A percentile compares a stretch with the other conserved stretches of the same genome.
These are phyloP conservation scores for Penicillium aurantiogriseum DNA, from an alignment of 2,329 filamentous ascomycete species.

Conservation along the genomic window DNA sequence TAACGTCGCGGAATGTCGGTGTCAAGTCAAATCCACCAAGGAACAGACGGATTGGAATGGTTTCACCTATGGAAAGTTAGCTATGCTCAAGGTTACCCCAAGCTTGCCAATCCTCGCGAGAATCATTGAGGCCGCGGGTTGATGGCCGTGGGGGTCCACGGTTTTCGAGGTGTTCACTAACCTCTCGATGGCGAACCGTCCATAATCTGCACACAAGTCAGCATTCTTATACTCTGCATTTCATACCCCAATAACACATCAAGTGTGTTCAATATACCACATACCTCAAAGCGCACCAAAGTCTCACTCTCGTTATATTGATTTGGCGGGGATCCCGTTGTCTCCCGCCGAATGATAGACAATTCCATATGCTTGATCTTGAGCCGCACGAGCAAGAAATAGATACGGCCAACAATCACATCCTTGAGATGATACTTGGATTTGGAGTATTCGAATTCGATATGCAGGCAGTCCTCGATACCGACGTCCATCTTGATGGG, in stretches of 20 bases:
- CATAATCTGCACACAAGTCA: conserved; percentile 69
- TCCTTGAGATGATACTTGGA: conserved; percentile 99
- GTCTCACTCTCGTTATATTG: conserved; percentile 99
- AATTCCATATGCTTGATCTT: conserved; percentile 99
- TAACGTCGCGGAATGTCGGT: conserved; percentile 97
- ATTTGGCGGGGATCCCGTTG: conserved; percentile 92
- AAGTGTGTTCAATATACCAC: conserved; percentile 11
- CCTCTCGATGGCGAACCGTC: conserved; percentile 96
- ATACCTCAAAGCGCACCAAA: conserved; percentile 88
- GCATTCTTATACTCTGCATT: not conserved
- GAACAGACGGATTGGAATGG: conserved; percentile 95
- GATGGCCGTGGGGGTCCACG: not conserved
- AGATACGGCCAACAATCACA: conserved; percentile 97
- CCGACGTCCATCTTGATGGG: conserved; percentile 99
- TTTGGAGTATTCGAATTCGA: conserved; percentile 99
- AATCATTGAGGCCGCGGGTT: too few species aligned
- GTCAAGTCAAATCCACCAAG: conserved; percentile 96
- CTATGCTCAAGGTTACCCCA: not conserved
- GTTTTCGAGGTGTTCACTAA: conserved; percentile 41
- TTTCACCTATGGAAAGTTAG: conserved; percentile 59
- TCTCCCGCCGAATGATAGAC: conserved; percentile 94
- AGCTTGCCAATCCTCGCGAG: not conserved
- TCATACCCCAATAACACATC: conserved; percentile 1
- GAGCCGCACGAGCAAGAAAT: conserved; percentile 91
- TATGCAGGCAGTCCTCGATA: conserved; percentile 98